Evolutionary conservation across 805 yeast genomes (phyloP).

Genomic region (Lipomyces mesembrius): DNA sequence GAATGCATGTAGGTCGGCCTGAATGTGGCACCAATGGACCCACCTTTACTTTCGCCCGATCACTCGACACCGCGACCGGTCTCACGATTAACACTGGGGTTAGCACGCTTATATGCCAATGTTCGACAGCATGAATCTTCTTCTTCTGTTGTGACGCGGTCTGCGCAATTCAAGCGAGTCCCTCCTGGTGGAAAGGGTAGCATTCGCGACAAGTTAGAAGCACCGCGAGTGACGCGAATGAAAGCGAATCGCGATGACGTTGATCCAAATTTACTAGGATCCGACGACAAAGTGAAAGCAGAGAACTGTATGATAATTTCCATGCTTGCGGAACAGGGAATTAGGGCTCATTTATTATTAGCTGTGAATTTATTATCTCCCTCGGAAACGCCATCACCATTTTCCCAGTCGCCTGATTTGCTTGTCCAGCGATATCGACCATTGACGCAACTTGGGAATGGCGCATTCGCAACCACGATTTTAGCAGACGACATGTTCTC

Average conservation of each 20-base stretch:
- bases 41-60: neutral
- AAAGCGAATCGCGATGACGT: neutral
- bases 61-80: conserved; percentile 17
- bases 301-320: neutral
- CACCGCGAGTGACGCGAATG: neutral
- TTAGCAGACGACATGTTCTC: conserved; percentile 25
- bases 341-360: neutral
- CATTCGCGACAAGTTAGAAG: neutral
- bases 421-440: conserved; percentile 15
- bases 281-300: neutral
- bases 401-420: conserved; percentile 3
- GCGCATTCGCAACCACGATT: conserved; percentile 32
- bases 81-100: conserved; percentile 16
- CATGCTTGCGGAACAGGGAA: neutral
- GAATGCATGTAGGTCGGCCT: neutral
- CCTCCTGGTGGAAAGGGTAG: neutral
- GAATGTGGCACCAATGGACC: conserved; percentile 5
- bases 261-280: neutral
- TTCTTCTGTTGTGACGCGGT: neutral
- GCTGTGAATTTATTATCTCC: conserved; percentile 10
- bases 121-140: neutral
- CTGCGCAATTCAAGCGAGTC: neutral
- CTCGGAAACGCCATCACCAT: conserved; percentile 9
- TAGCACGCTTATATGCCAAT: conserved; percentile 11
- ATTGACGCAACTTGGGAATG: conserved; percentile 23